Evolutionary conservation across 495 filamentous ascomycete genomes (phyloP), one percentile per base, ranked within the genome.

Genomic region (Pseudomonodictys pantanalensis): DNA sequence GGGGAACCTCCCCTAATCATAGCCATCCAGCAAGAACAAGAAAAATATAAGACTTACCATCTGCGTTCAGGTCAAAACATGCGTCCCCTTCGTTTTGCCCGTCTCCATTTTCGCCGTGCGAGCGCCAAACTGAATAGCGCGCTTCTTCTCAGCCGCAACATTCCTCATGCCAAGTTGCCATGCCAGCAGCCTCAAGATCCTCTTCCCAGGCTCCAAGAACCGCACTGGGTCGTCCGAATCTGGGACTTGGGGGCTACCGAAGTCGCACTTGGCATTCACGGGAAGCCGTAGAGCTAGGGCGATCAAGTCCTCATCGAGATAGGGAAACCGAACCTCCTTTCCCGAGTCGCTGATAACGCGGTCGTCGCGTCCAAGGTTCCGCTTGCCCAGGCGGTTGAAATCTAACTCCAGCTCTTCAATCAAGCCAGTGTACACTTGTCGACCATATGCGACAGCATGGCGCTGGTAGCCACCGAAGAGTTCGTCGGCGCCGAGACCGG

Each of bases 301-400:
- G 3, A 99, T 82, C 23, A 99, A 79, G 0, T 83, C 77, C 71
- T 97, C 93, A 58, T 97, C 93, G 3, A 97, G 77, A 68, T 81
- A 99, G 1, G 95, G 93, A 70, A 90, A 97, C n/a, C 93, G 79
- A 22, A 86, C 86, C 72, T 99, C 93, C 49, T 88, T 86, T 18
- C 89, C 86, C 90, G 91, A 97, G 65, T 95, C 81, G 0, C 89
- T 83, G 64, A 95, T 90, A 12, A 92, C 88, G 15, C 93, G 81
- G 68, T 99, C 93, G 68, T 99, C 93, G 11, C 95, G 81, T 8
- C 95, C 93, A 12, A 99, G 81, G 69, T 99, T 99, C 6, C 93
- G 81, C 71, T 95, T 89, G 1, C 92, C 91, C 3, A 99, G 85
- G 12, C 95, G 82, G 29, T 83, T 77, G 51, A 97, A 85, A 59